Conservation (phyloP, 352 stramenopile genomes). For the Phytophthora hybrid region DNA sequence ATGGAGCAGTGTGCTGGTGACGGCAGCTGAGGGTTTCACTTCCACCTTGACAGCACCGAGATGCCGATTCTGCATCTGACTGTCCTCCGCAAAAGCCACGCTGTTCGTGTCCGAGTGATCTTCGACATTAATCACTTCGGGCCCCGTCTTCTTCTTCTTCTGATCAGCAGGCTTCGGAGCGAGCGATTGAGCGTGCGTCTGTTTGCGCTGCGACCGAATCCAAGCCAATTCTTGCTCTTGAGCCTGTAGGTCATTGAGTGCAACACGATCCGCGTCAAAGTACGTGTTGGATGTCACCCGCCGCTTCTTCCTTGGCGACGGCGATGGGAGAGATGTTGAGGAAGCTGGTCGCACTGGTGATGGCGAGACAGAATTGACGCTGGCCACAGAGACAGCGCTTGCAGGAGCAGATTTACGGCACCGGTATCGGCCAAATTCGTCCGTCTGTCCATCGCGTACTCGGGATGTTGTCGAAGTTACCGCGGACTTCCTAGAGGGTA, state of each 20-base stretch:
- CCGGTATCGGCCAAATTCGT: slow-evolving; percentile 16
- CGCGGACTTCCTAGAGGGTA: no score
- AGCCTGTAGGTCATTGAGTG: slow-evolving; percentile 46
- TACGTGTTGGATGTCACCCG: slow-evolving; percentile 1
- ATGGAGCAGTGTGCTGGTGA: slow-evolving; percentile 24
- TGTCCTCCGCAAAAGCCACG: slow-evolving; percentile 4
- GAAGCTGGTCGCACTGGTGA: background rate
- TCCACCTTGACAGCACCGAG: background rate
- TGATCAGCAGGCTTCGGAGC: slow-evolving; percentile 4
- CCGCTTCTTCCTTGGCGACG: slow-evolving; percentile 34
- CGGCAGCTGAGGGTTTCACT: slow-evolving; percentile 7
- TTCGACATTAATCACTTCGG: slow-evolving; percentile 23
- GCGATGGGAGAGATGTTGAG: background rate
- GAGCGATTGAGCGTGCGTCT: slow-evolving; percentile 13
- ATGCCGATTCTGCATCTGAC: slow-evolving; percentile 17
- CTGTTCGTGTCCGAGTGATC: slow-evolving; percentile 22
- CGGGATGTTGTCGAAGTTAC: background rate
- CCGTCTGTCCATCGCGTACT: slow-evolving; percentile 17
- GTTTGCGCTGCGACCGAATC: slow-evolving; percentile 41
- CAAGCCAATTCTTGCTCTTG: slow-evolving; percentile 50
- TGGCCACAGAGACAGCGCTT: background rate
- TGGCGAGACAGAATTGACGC: background rate
- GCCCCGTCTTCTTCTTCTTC: slow-evolving; percentile 13
- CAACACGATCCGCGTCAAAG: slow-evolving; percentile 37
- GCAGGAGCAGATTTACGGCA: slow-evolving; percentile 28